These are phyloP conservation scores for Plasmodium sp. DNA, from an alignment of 169 alveolate genomes.

Conservation along the genomic window DNA sequence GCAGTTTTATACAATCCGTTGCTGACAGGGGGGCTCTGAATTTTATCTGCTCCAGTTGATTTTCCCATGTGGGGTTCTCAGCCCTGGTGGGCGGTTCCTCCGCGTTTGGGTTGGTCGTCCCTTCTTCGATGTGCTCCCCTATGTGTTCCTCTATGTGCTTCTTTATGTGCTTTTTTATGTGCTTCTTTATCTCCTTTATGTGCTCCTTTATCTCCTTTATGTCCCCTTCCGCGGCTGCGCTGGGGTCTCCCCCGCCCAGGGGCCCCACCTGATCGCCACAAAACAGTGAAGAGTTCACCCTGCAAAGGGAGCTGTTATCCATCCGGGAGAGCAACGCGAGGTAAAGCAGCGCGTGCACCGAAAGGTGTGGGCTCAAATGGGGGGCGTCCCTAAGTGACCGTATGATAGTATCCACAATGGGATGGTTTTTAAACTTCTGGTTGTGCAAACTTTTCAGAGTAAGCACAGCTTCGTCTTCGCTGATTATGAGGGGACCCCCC, in stretches of 20 bases:
- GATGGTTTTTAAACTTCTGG: constrained; percentile 52
- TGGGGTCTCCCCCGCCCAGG: not conserved
- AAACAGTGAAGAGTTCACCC: not conserved
- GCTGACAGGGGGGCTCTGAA: constrained; percentile 8
- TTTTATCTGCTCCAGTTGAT: not conserved
- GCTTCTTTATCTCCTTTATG: no score
- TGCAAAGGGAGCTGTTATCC: not conserved
- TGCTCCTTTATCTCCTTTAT: no score
- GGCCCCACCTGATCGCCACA: not conserved
- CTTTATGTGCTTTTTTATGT: no score
- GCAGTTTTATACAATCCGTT: constrained; percentile 7
- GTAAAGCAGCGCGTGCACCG: constrained; percentile 21
- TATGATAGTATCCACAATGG: constrained; percentile 21
- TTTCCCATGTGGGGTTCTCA: not conserved
- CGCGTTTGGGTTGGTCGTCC: not conserved
- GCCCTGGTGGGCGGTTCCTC: not conserved
- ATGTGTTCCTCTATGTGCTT: no score
- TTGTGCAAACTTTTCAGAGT: constrained; percentile 16
- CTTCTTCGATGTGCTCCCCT: not conserved
- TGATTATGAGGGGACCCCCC: not conserved
- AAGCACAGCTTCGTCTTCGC: constrained; percentile 15
- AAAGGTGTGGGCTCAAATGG: constrained; percentile 10
- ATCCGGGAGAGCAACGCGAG: constrained; percentile 18
- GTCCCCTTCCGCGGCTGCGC: not conserved
- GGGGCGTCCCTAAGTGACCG: not conserved